Conservation (phyloP, 2,329 filamentous ascomycete genomes). For the Nothophaeocryptopus gaeumannii region DNA sequence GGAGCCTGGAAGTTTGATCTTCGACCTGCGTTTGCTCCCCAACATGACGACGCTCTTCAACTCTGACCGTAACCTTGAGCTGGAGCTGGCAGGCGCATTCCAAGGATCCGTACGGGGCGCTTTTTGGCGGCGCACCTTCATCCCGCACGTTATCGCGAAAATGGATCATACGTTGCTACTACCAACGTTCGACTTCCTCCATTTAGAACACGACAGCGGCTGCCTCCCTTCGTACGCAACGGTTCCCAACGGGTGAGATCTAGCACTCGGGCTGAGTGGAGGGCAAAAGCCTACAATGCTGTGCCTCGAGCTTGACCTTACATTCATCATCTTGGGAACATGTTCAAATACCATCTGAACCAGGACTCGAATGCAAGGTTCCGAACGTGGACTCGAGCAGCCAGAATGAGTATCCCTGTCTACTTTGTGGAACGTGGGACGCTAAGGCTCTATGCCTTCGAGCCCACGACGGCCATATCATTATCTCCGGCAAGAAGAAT, state of each 20-base stretch:
- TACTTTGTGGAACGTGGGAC: slow-evolving; percentile 17
- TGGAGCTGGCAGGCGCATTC: too few species aligned
- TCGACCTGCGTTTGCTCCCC: neutral
- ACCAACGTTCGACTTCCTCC: neutral
- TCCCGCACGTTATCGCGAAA: too few species aligned
- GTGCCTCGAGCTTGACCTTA: too few species aligned
- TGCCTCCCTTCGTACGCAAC: neutral
- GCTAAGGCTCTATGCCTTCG: slow-evolving; percentile 16
- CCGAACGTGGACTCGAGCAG: too few species aligned
- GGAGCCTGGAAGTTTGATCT: neutral
- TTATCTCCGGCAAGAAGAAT: slow-evolving; percentile 4
- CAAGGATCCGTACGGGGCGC: neutral
- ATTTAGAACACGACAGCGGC: neutral
- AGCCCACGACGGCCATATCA: slow-evolving; percentile 3
- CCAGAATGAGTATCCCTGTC: slow-evolving; percentile 18
- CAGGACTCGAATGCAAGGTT: too few species aligned
- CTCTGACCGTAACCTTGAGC: too few species aligned
- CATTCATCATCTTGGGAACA: too few species aligned
- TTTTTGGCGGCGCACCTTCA: neutral
- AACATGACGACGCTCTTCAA: too few species aligned
- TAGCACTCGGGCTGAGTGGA: too few species aligned
- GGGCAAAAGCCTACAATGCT: too few species aligned
- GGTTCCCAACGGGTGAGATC: neutral
- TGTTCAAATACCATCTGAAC: too few species aligned
- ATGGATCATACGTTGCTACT: too few species aligned